Evolutionary conservation across 805 yeast genomes (phyloP).

Genomic region (Ogataea nonfermentans): DNA sequence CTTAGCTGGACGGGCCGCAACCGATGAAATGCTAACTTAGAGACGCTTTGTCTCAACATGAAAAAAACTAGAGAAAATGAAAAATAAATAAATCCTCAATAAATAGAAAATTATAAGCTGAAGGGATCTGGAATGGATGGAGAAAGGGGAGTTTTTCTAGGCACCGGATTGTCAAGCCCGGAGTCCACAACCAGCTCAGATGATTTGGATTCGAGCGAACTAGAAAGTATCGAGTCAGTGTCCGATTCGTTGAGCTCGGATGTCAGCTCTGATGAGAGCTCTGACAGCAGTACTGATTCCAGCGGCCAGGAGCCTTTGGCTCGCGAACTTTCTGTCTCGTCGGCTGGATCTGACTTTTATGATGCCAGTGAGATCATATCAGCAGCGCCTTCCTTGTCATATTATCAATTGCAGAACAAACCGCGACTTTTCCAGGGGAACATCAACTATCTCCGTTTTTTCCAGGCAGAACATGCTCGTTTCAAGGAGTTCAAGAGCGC

Average conservation of each 20-base stretch:
- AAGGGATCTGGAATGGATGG: constrained; percentile 1
- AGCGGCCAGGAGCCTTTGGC: neutral
- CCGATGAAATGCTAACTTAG: neutral
- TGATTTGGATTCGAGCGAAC: neutral
- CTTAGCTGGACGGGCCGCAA: neutral
- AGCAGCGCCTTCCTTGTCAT: constrained; percentile 9
- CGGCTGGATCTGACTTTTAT: constrained; percentile 4
- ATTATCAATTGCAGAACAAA: constrained; percentile 13
- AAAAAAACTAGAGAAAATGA: constrained; percentile 1
- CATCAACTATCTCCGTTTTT: constrained; percentile 19
- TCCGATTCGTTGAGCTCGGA: neutral
- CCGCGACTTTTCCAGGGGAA: constrained; percentile 24
- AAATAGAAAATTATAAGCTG: too few species aligned
- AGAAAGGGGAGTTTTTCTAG: neutral
- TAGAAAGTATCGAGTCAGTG: neutral
- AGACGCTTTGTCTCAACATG: constrained; percentile 7
- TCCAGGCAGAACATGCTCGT: constrained; percentile 13
- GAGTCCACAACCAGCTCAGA: too few species aligned
- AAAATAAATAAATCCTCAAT: constrained; percentile 6
- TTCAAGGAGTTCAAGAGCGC: constrained; percentile 11
- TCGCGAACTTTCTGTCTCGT: neutral
- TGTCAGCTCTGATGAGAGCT: neutral
- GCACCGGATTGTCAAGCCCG: too few species aligned
- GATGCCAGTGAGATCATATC: constrained; percentile 10
- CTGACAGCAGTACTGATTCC: neutral